Percentiles rank a stretch among this genome's conserved stretches.
Conservation (phyloP, 441 rosid species). For the Biscutella laevigata region DNA sequence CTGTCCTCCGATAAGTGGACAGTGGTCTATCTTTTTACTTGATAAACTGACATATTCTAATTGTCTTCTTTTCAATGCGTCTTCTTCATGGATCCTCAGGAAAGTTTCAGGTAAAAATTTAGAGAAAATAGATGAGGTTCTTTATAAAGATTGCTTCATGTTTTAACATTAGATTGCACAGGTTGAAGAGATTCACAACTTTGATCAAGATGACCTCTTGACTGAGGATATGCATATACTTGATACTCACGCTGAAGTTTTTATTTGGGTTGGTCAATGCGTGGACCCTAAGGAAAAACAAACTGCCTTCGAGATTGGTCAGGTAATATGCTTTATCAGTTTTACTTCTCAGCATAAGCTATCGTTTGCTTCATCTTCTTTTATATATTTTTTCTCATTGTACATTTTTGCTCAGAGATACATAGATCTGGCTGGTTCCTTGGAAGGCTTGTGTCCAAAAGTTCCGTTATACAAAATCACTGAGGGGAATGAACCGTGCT, state of each 20-base stretch:
- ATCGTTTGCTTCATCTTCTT: not conserved
- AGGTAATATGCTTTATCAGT: slow-evolving; percentile 38
- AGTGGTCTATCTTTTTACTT: not conserved
- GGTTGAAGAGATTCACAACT: slow-evolving; percentile 95
- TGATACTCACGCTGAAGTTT: slow-evolving; percentile 93
- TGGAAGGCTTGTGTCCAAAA: slow-evolving; percentile 69
- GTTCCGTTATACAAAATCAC: slow-evolving; percentile 86
- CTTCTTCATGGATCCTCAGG: slow-evolving; percentile 41
- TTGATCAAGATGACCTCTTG: slow-evolving; percentile 89
- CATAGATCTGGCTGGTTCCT: slow-evolving; percentile 62
- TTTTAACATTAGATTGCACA: slow-evolving; percentile 32
- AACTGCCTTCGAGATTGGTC: slow-evolving; percentile 84
- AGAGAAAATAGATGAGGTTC: slow-evolving; percentile 13
- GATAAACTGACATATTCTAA: slow-evolving; percentile 21
- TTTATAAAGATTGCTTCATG: slow-evolving; percentile 9
- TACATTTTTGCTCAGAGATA: slow-evolving; percentile 54
- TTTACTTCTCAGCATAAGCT: slow-evolving; percentile 3
- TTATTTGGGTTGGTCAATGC: slow-evolving; percentile 94
- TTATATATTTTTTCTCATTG: slow-evolving; percentile 19
- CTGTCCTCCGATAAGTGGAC: no score
- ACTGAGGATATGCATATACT: slow-evolving; percentile 87
- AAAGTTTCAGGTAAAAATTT: slow-evolving; percentile 79
- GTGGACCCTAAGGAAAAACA: slow-evolving; percentile 84
- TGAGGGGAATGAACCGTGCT: slow-evolving; percentile 95
- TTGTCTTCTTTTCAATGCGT: slow-evolving; percentile 29